Evolutionary conservation across 345 rosid species (phyloP).

Genomic region (Euphorbia tirucalli): DNA sequence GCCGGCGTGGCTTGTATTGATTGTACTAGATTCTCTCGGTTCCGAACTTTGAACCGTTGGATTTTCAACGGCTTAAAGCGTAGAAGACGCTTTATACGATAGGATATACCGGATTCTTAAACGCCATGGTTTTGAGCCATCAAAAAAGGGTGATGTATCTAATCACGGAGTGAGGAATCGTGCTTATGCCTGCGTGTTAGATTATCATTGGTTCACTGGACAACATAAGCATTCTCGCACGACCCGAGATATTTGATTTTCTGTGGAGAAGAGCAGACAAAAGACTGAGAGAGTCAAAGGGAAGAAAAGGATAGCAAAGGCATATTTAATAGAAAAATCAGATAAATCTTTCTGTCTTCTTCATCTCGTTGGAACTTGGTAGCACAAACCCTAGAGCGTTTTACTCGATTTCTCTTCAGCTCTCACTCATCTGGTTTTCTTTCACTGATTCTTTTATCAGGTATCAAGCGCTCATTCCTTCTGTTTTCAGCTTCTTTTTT

Average conservation of each 20-base stretch:
- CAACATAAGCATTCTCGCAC: no score
- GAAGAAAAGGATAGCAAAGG: not conserved
- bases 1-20: no score
- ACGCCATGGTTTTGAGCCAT: no score
- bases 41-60: not conserved
- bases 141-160: no score
- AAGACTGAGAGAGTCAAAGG: no score
- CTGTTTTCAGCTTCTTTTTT: not conserved
- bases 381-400: not conserved
- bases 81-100: no score
- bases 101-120: no score
- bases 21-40: no score
- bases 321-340: conserved; percentile 2
- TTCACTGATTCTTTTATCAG: conserved; percentile 25
- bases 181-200: not conserved
- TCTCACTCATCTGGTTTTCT: not conserved
- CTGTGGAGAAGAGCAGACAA: not conserved
- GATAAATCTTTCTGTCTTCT: not conserved
- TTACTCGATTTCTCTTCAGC: not conserved
- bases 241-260: no score
- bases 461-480: not conserved
- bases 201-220: not conserved
- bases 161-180: not conserved
- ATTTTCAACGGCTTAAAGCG: not conserved
- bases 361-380: not conserved